Percentiles rank a stretch among this genome's conserved stretches.
These are phyloP conservation scores for Triadica sebifera DNA, from an alignment of 345 rosid genomes.

Conservation along the genomic window DNA sequence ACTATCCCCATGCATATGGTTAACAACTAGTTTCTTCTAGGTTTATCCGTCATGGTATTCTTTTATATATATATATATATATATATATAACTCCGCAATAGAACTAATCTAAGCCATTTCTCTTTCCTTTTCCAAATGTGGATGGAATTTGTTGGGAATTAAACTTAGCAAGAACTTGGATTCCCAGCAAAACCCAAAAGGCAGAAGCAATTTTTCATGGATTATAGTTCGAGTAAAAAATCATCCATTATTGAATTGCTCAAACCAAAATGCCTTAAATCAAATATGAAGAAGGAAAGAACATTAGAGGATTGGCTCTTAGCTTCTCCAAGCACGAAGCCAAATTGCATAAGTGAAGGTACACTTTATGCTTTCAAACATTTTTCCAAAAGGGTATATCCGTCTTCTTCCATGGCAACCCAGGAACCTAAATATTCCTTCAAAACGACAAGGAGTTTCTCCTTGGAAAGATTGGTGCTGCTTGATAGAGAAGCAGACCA, in stretches of 20 bases:
- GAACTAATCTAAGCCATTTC: too few relatives aligned
- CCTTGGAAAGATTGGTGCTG: constrained; percentile 17
- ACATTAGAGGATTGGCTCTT: constrained; percentile 43
- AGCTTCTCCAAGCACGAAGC: constrained; percentile 27
- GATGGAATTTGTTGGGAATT: constrained; percentile 25
- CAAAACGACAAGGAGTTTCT: neutral
- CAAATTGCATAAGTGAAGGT: constrained; percentile 21
- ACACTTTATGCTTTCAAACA: constrained; percentile 27
- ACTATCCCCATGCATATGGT: too few relatives aligned
- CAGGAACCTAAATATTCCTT: neutral
- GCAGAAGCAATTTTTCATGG: too few relatives aligned
- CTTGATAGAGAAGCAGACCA: constrained; percentile 15
- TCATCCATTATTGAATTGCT: constrained; percentile 14
- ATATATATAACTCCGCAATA: too few relatives aligned
- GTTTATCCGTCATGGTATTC: constrained; percentile 4
- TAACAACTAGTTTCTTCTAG: neutral
- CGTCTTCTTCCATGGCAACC: neutral
- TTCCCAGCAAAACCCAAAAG: neutral
- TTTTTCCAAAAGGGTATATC: constrained; percentile 22
- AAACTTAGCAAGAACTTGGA: constrained; percentile 14
- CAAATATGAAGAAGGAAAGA: constrained; percentile 17
- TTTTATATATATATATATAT: neutral
- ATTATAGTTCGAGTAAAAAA: constrained; percentile 1
- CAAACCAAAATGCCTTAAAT: constrained; percentile 26
- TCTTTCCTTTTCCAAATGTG: too few relatives aligned